Base-by-base conservation (phyloP, 768 basidiomycete genomes). In the Mycena rosella region DNA sequence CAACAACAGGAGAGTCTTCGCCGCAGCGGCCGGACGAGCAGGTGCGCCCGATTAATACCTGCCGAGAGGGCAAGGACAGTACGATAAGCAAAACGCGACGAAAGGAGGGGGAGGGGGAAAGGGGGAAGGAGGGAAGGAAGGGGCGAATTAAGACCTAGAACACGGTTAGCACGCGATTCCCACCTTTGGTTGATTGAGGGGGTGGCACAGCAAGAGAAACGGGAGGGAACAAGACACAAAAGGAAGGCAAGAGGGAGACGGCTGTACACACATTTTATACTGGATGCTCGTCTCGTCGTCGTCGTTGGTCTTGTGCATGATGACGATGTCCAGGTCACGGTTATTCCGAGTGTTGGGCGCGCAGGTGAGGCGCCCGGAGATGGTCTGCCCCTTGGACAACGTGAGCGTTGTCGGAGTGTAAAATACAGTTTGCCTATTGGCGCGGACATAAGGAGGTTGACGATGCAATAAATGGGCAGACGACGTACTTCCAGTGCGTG, bases 261-360 rank as follows among this genome's bases (percentile, higher is more conserved):
- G 65, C 32, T 15, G 38, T 69, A 91, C 94, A 88, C 86, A 96
- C 94, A 96, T 96, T 83, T 94, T 95, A 79, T 94, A 96, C 7
- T 91, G 82, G 71, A 94, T 83, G 34, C 73, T 79, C 60, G 77
- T 62, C 60, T 84, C 80, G 34, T 76, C 77, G 6, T 80, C 76
- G 22, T 74, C 72, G 17, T 74, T 70, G 24, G 85, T 76, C 74
- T 88, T 83, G 83, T 96, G 98, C 60, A 87, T 81, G 73, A 99
- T 87, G 26, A 79, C 79, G 78, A 99, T 99, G 78, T 99, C 98
- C 49, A 99, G 85, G 76, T 99, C 98, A 51, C 98, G 92, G 78
- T 94, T 94, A 82, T 99, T 99, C 72, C 93, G 89, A 51, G 86
- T 85, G 80, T 99, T 99, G 24, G 98, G 98, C 5, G 91, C 88